A percentile compares a stretch with the other conserved stretches of the same genome.
phyloP scores from a whole-genome alignment of 2,329 filamentous ascomycete genomes.

The Penicillium sp. region DNA sequence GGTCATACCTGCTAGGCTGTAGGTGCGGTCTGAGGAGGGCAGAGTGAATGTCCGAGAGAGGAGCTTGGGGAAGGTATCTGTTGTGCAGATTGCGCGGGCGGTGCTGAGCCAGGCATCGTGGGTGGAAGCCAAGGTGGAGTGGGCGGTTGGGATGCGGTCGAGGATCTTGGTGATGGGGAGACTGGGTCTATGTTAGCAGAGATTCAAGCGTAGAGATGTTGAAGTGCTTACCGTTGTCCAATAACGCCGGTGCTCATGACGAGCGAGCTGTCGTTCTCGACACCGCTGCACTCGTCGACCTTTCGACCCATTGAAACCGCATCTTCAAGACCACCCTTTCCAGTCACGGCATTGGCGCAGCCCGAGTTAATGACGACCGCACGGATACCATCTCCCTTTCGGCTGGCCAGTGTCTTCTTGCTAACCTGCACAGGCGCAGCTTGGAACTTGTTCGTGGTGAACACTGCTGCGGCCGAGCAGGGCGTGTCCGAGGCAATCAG shows the following conservation, averaged over 20 bases:
- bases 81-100: constrained; percentile 93
- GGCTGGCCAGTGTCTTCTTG: constrained; percentile 67
- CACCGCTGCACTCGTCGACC: constrained; percentile 68
- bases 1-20: constrained; percentile 89
- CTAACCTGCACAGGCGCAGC: constrained; percentile 91
- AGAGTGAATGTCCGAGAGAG: constrained; percentile 81
- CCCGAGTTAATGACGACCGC: constrained; percentile 92
- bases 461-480: constrained; percentile 86
- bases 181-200: constrained; percentile 42
- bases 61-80: constrained; percentile 97
- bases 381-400: constrained; percentile 68
- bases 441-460: constrained; percentile 98
- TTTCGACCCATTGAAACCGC: constrained; percentile 78
- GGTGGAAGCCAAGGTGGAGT: constrained; percentile 68
- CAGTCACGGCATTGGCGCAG: constrained; percentile 96
- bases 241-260: constrained; percentile 99
- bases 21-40: constrained; percentile 74
- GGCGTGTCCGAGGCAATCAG: constrained; percentile 83
- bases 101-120: constrained; percentile 86
- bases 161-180: constrained; percentile 91
- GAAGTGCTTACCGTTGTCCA: constrained; percentile 68
- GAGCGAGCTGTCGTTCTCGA: constrained; percentile 64
- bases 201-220: not conserved
- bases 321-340: constrained; percentile 84
- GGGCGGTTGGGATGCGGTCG: constrained; percentile 74